Base-by-base conservation (phyloP, 352 stramenopile species). In the Pythium plurisporium region DNA sequence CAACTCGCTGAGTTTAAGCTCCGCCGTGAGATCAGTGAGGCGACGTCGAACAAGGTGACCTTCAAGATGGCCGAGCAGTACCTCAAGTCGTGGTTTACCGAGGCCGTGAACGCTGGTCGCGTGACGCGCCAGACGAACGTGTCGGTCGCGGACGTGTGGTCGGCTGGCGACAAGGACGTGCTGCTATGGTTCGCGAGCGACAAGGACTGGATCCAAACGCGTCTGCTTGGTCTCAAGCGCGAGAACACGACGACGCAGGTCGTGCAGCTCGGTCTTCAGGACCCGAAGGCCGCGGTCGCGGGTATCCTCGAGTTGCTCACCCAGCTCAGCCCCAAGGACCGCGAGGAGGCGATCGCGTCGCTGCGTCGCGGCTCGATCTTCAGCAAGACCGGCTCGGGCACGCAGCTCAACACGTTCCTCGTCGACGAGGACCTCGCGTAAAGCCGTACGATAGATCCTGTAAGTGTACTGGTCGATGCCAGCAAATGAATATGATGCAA, bases 1-100 rank as follows among this genome's bases (percentile, higher is more conserved):
- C 97, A 98, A 51, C 79, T 99, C 19, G 93, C 89, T 8, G 97
- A 99, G 72, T 99, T 99, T 72, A 70, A 91, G 55, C 64, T 98
- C 33, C 79, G 94, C 44, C 79, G 82, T 14, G 64, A 90, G 29
- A 64, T 90, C 17, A 46, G 67, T 26, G 55, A 50, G 10, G 74
- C 70, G 12, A 76, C 72, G 33, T 57, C 69, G 20, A 61, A 61
- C 41, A 60, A 67, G 25, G 62, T 79, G 15, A 65, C 60, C 34
- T 93, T 91, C 59, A 62, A 72, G 23, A 68, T 62, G 11, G 70
- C 76, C 27, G 79, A 89, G 67, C 70, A 79, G 55, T 66, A 82
- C n/a, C 65, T 93, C 22, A 77, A 88, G 67, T 71, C 57, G 23
- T 95, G 85, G 82, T 95, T 92, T 70, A 87, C 77, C 9, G 79